Evolutionary conservation across 768 basidiomycete genomes (phyloP), one percentile per base, ranked within the genome.

Genomic region (Boletus sp.): DNA sequence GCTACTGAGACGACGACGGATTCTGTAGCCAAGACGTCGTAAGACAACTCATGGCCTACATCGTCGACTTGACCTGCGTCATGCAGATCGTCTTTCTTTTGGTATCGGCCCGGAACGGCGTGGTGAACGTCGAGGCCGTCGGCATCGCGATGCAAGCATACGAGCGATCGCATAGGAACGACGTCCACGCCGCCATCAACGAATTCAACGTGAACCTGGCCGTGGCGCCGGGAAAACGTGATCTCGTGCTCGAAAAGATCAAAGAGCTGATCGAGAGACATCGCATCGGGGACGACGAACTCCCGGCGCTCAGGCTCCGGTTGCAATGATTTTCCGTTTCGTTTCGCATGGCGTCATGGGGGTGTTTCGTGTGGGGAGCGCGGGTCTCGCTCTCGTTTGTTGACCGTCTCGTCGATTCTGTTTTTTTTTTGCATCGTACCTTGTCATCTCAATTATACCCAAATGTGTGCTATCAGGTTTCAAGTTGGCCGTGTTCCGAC

Each of bases 21-120:
- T 24, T 24, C 24, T 24, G 7, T 7, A 57, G 53, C 28, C 52
- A 42, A 11, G 37, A 39, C 3, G 20, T 15, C 20, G 45, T 54
- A 2, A 40, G n/a, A 30, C 37, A 29, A 5, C 29, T 56, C 54
- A 50, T 50, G 49, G 36, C 49, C 4, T 50, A 50, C 36, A 50
- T 50, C 0, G 44, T 56, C 1, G 52, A 55, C 44, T 30, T 56
- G 11, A 56, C 36, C 4, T 56, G 44, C 18, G 44, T 55, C 17
- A 54, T 54, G 55, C 42, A 54, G 4, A 33, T 46, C 29, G 17
- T 53, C 7, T 56, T 56, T 8, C 49, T 50, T 12, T 17, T 42
- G 10, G 41, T 12, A 11, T 42, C 41, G n/a, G 18, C 20, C 2
- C 5, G 41, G 20, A 42, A 42, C 41, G 41, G 41, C 18, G 20